Evolutionary conservation across 148 eudicot genomes (phyloP).

Genomic region (Persicaria tinctoria): DNA sequence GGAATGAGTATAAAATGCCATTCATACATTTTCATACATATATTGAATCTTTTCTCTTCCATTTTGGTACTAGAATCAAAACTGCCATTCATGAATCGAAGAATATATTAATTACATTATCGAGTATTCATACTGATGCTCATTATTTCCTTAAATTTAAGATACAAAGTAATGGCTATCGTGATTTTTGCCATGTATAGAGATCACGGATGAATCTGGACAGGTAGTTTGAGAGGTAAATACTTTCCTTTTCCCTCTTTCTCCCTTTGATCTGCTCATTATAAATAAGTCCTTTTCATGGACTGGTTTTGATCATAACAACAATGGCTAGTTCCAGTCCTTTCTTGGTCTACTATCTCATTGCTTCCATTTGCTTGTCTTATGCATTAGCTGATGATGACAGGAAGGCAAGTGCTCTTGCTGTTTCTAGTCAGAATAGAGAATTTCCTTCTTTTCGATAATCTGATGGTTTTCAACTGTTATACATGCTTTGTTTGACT

Average conservation of each 20-base stretch:
- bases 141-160: not conserved
- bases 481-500: not conserved
- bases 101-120: not conserved
- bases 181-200: not conserved
- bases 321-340: not conserved
- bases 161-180: not conserved
- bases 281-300: not conserved
- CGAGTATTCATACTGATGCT: not conserved
- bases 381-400: constrained; percentile 2
- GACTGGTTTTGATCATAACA: not conserved
- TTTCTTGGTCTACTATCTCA: not conserved
- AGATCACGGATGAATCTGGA: constrained; percentile 4
- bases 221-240: not conserved
- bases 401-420: constrained; percentile 12
- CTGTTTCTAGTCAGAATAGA: not conserved
- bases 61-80: not conserved
- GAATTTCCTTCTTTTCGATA: too few species aligned
- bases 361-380: constrained; percentile 1
- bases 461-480: not conserved
- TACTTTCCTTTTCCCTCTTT: not conserved
- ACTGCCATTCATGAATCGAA: not conserved
- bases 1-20: too few species aligned
- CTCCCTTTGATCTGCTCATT: not conserved
- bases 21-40: too few species aligned
- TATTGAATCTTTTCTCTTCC: not conserved